These are phyloP conservation scores for Mortierella antarctica DNA, from an alignment of 192 early-diverging fungal genomes.

Conservation along the genomic window DNA sequence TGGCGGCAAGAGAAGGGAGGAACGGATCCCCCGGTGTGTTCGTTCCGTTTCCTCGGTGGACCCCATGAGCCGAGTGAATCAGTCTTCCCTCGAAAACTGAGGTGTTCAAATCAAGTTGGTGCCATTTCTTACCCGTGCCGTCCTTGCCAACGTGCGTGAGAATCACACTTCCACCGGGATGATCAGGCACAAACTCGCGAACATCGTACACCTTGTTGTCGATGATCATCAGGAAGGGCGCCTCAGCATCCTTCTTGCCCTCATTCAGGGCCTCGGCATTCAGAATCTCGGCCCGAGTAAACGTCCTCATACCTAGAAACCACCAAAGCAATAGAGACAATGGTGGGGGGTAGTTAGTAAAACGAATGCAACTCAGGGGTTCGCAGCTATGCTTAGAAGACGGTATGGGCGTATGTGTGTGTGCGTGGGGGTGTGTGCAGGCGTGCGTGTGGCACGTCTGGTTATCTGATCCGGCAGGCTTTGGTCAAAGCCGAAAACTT, in stretches of 20 bases:
- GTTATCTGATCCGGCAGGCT: too few species aligned
- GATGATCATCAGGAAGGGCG: conserved; percentile 71
- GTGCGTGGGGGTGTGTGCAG: too few species aligned
- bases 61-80: too few species aligned
- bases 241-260: conserved; percentile 48
- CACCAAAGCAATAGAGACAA: background rate
- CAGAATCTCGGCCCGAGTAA: conserved; percentile 50
- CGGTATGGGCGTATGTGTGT: too few species aligned
- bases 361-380: too few species aligned
- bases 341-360: background rate
- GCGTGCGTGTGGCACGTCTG: too few species aligned
- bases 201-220: conserved; percentile 87
- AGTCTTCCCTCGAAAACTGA: background rate
- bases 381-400: too few species aligned
- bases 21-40: too few species aligned
- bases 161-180: conserved; percentile 83
- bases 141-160: conserved; percentile 83
- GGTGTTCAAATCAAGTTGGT: background rate
- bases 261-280: conserved; percentile 30
- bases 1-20: too few species aligned
- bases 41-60: too few species aligned
- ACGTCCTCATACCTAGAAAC: conserved; percentile 36
- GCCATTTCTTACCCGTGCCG: conserved; percentile 60
- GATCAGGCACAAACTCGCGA: conserved; percentile 76
- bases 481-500: too few species aligned